phyloP scores from a whole-genome alignment of 176 grass and related monocot species.

The Coix lacrymajobi region DNA sequence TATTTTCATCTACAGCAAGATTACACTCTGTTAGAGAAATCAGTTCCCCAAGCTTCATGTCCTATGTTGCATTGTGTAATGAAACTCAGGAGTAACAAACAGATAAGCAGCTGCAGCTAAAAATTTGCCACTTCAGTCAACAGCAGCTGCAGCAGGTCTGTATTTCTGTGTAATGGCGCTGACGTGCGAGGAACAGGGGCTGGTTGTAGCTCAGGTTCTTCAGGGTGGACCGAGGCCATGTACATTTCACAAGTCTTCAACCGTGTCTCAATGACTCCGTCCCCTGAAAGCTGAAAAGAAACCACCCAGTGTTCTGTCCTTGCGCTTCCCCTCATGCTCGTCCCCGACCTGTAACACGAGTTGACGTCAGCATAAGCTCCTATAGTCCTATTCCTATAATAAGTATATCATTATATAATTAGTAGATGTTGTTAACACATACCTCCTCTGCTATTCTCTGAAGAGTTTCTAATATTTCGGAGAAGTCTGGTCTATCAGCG shows the following conservation, averaged over 20 bases:
- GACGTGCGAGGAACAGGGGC: not conserved
- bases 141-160: not conserved
- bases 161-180: not conserved
- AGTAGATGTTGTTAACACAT: conserved; percentile 4
- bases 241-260: not conserved
- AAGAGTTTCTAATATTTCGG: conserved; percentile 73
- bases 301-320: conserved; percentile 67
- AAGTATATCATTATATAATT: too few species aligned
- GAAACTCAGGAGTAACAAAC: not conserved
- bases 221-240: conserved; percentile 1
- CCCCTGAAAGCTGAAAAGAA: conserved; percentile 70
- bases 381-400: not conserved
- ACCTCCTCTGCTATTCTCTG: conserved; percentile 75
- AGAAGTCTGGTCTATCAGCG: conserved; percentile 66
- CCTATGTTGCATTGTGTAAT: not conserved
- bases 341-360: conserved; percentile 48
- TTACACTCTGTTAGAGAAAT: conserved; percentile 8
- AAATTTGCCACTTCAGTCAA: conserved; percentile 23
- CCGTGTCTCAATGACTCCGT: conserved; percentile 44
- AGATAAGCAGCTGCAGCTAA: not conserved
- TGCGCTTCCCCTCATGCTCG: conserved; percentile 54
- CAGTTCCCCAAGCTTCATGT: not conserved
- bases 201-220: conserved; percentile 3
- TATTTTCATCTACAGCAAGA: not conserved
- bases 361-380: not conserved